Base-by-base conservation (phyloP, 441 rosid genomes). In the Pelargonium hybrid region DNA sequence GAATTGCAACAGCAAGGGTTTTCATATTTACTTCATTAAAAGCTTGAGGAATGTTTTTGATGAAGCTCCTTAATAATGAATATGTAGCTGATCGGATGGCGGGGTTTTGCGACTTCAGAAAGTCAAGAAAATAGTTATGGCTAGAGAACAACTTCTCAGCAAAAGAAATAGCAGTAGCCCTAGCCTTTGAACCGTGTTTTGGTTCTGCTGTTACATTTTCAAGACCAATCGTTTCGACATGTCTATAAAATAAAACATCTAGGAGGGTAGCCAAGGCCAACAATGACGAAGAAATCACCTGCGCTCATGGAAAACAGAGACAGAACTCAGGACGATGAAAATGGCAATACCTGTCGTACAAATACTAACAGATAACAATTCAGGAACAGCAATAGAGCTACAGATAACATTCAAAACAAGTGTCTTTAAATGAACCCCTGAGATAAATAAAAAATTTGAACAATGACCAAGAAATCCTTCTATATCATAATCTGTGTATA, bases 211-310 rank as follows among this genome's bases (percentile, higher is more conserved):
- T 70, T 68, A 81, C 48, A 65, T 82, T 84, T 75, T 87, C 91
- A 80, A 84, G 83, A 72, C 86, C 92, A 81, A 88, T 68, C 74
- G 81, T 86, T 69, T 89, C 84, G 39, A 86, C 73, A 72, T 80
- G 82, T 69, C 71, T 74, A 23, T 74, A 74, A 72, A 87, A 77
- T 73, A 92, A 84, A 73, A 90, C 86, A 86, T 92, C 97, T 75
- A 94, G 83, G 82, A 92, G 87, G 43, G 92, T 85, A 48, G 97
- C 94, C 86, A 94, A 83, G 43, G 94, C 96, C 84, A 89, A 83
- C 81, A 92, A 69, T 26, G 98, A 88, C 18, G 96, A 87, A 29
- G 98, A 86, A 63, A 86, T 82, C 82, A 90, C 96, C 98, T 92
- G 84, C 74, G 75, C 66, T 69, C 65, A 81, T 67, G 71, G 63